These are phyloP conservation scores for Cryphonectria carpinicola DNA, from an alignment of 2,329 filamentous ascomycete species.

Conservation along the genomic window DNA sequence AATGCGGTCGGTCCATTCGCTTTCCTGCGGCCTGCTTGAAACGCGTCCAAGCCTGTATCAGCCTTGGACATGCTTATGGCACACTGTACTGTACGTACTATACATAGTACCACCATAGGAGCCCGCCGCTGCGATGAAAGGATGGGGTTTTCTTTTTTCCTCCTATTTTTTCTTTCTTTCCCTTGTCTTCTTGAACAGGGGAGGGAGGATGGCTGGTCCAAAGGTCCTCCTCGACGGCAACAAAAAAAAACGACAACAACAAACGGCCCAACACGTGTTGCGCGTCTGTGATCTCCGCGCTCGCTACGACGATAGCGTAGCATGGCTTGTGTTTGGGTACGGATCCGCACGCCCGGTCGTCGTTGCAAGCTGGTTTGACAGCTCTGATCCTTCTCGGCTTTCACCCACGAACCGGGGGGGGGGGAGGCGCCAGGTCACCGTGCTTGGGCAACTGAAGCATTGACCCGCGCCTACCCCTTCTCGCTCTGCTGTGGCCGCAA, in stretches of 20 bases:
- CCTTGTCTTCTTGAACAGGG: background rate
- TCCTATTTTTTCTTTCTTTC: no score
- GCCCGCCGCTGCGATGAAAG: background rate
- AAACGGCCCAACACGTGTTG: conserved; percentile 19
- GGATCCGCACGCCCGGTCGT: background rate
- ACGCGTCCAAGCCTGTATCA: conserved; percentile 12
- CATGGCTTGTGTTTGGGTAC: background rate
- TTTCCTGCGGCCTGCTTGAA: conserved; percentile 10
- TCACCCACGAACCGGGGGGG: conserved; percentile 6
- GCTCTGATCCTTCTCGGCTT: conserved; percentile 22
- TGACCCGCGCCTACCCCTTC: background rate
- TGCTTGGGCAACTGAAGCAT: background rate
- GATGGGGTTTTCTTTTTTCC: background rate
- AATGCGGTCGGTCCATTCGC: background rate
- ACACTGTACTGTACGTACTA: background rate
- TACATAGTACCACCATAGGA: background rate
- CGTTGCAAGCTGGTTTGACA: conserved; percentile 14
- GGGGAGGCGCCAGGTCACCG: background rate
- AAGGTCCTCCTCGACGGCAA: background rate
- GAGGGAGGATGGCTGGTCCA: background rate
- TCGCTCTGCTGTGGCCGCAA: background rate
- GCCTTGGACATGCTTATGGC: background rate
- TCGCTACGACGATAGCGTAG: conserved; percentile 14
- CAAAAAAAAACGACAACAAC: conserved; percentile 18
- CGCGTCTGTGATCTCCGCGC: conserved; percentile 22